phyloP scores from a whole-genome alignment of 371 early-diverging fungal species.

The Rhizopus sp. region DNA sequence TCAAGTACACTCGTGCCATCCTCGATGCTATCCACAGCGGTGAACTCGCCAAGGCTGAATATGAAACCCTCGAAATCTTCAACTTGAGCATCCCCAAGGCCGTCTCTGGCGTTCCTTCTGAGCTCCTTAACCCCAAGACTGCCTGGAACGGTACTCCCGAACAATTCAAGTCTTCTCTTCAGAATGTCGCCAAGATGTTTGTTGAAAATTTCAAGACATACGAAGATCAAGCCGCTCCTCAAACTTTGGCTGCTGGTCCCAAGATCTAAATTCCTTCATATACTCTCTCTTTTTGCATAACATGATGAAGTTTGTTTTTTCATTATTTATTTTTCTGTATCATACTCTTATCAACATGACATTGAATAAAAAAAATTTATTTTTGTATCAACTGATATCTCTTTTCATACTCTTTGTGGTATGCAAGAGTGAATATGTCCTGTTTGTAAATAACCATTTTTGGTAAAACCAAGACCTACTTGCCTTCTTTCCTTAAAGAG shows the following conservation, averaged over 20 bases:
- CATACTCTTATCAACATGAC: not conserved
- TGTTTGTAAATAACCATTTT: too few species aligned
- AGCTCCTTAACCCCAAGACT: conserved; percentile 85
- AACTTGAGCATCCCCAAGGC: conserved; percentile 84
- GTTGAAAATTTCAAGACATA: conserved; percentile 88
- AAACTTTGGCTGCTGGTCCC: conserved; percentile 81
- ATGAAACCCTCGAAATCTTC: conserved; percentile 81
- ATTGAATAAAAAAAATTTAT: conserved; percentile 1
- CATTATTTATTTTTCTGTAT: conserved; percentile 2
- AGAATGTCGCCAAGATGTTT: conserved; percentile 84
- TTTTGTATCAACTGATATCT: not conserved
- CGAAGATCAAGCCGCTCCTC: conserved; percentile 77
- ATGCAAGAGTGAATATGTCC: too few species aligned
- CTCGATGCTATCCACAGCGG: conserved; percentile 96
- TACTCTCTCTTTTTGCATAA: not conserved
- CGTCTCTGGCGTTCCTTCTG: conserved; percentile 77
- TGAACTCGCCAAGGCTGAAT: conserved; percentile 82
- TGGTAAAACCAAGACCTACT: too few species aligned
- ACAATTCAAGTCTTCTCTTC: conserved; percentile 67
- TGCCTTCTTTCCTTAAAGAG: too few species aligned
- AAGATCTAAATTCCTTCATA: conserved; percentile 20
- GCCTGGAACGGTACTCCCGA: conserved; percentile 79
- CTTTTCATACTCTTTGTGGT: not conserved
- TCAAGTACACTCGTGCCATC: conserved; percentile 96
- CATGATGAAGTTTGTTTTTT: not conserved